Conservation (phyloP, 495 filamentous ascomycete species). For the Penicillium lividum region DNA sequence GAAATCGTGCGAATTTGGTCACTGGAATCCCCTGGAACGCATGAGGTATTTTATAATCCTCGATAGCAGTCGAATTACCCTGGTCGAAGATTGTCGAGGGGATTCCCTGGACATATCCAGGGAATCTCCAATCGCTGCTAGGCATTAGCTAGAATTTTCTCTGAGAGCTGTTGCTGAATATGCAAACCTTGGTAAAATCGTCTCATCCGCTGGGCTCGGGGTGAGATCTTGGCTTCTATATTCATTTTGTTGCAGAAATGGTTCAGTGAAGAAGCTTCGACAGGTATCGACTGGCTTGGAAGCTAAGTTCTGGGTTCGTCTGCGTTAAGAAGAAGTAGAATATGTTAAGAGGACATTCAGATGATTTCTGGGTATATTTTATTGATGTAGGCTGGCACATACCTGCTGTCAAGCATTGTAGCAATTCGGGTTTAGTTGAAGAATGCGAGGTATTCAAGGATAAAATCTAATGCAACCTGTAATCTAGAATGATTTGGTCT, state of each 20-base stretch:
- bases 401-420: not conserved
- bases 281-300: not conserved
- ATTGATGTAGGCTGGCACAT: not conserved
- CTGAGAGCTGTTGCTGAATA: not conserved
- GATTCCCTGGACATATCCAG: not conserved
- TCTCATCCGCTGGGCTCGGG: not conserved
- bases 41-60: not conserved
- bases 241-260: not conserved
- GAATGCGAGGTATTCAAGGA: not conserved
- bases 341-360: not conserved
- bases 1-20: not conserved
- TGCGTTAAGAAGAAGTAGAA: not conserved
- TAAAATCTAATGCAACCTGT: not conserved
- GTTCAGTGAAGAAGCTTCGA: not conserved
- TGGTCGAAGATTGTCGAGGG: not conserved
- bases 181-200: not conserved
- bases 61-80: not conserved
- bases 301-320: not conserved
- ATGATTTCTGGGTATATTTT: not conserved
- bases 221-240: not conserved
- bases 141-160: not conserved
- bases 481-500: too few relatives aligned
- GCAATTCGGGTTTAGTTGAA: not conserved
- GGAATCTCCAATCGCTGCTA: not conserved
- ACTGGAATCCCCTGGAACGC: not conserved